Evolutionary conservation across 441 rosid species (phyloP), one percentile per base, ranked within the genome.

Genomic region (Populus tomentosa): DNA sequence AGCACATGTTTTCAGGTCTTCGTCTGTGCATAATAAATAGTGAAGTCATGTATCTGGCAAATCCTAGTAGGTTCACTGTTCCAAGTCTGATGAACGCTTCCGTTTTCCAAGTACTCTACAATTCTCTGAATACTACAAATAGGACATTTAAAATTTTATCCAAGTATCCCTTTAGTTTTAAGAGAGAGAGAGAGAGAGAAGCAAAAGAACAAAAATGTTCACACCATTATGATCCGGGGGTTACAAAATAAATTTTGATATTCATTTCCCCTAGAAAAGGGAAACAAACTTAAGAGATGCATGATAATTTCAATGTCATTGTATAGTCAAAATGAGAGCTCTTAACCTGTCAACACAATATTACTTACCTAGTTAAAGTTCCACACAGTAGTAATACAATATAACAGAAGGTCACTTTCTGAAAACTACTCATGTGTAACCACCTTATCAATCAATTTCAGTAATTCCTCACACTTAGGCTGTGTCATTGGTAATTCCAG

Each of bases 401-500:
- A 70, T 32, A 38, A 28, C 30, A 30, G 5, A 40, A 18, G 7
- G 71, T 13, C 36, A 23, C 72, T 24, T 75, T 42, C 64, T 7
- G 28, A 70, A 14, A 46, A 46, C 20, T 46, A 46, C 18, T 13
- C 20, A 13, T 46, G 20, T 24, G 66, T 77, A 63, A 87, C 73
- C 76, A 86, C 83, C 65, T 77, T 84, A 74, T 84, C 85, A 40
- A 84, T 72, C 69, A 85, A 67, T 79, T 78, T 74, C 74, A 78
- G 85, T 35, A 89, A 83, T 85, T 93, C 97, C 74, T 83, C 87
- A 56, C 59, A 87, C 84, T 85, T 88, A n/a, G 80, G 69, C 75
- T 80, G 76, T n/a, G 90, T 86, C 80, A 91, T 82, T 8, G 71
- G 77, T 70, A 91, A 87, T 79, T 95, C 95, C 74, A 92, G 78